Evolutionary conservation across 2,329 filamentous ascomycete genomes (phyloP), one percentile per base, ranked within the genome.

Genomic region (Hypoxylon rubiginosum): DNA sequence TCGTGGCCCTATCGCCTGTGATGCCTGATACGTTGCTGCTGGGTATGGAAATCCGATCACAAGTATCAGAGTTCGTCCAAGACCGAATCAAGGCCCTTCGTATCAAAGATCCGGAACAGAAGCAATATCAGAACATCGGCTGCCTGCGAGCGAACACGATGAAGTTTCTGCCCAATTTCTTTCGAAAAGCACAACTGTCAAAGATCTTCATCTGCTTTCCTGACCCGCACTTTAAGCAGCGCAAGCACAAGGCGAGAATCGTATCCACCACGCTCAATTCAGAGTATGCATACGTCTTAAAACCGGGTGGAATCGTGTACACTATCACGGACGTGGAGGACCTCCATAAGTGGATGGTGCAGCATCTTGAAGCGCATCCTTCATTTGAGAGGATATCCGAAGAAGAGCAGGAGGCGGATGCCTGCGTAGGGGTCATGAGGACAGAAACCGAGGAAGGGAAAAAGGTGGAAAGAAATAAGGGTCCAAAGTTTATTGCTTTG

Each of bases 141-240:
- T 97, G 93, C 76, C 84, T 99, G 51, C 91, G 96, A 67, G 92
- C 93, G 71, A 99, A 99, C 82, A 93, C 93, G 4, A 99, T 99
- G 96, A 99, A 99, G 79, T 99, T 98, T 80, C 84, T 99, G n/a
- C 95, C 97, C 67, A 98, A 99, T 77, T 97, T 97, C 84, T 98
- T 99, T 84, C 83, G 81, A 58, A 92, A 90, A 74, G 84, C 82
- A 13, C 94, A 97, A 77, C 88, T 99, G 13, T 88, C 86, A 68
- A 97, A 97, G 77, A 92, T 98, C 76, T 99, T 99, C 79, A 92
- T 99, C 74, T 99, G 96, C 83, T 99, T 99, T 77, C 96, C 96
- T 0, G 96, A 99, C 76, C 96, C 96, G 64, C 96, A 99, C 80
- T 99, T 99, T 85, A 99, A 99, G 81, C 89, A 93, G 11, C 88